Evolutionary conservation across 2,329 filamentous ascomycete genomes (phyloP).

Genomic region (Apiospora aurea): DNA sequence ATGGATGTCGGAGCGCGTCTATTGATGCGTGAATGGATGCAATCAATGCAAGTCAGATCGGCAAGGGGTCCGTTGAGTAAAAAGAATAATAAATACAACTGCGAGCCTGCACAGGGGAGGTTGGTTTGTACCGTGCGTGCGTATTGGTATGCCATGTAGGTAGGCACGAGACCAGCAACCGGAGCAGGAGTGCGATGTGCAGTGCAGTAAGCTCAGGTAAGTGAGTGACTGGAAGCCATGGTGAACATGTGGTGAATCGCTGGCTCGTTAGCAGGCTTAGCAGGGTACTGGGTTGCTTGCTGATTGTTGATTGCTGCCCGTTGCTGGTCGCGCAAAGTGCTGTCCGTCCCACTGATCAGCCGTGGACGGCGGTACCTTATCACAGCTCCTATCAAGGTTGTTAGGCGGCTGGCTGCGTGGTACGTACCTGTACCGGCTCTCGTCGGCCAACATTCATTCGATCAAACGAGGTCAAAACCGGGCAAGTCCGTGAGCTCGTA

Average conservation of each 20-base stretch:
- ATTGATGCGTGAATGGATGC: neutral
- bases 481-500: too few relatives aligned
- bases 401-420: too few relatives aligned
- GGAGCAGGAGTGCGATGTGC: neutral
- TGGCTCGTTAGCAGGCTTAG: neutral
- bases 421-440: neutral
- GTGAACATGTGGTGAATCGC: neutral
- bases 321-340: neutral
- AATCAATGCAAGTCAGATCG: neutral
- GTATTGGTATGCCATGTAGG: too few relatives aligned
- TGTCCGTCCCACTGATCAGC: neutral
- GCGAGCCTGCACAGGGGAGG: conserved; percentile 9
- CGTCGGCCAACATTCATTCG: neutral
- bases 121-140: too few relatives aligned
- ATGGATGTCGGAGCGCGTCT: neutral
- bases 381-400: neutral
- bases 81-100: neutral
- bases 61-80: neutral
- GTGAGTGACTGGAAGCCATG: too few relatives aligned
- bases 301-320: neutral
- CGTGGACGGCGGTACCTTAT: conserved; percentile 2
- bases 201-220: too few relatives aligned
- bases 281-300: too few relatives aligned
- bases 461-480: neutral
- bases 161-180: neutral